Percentiles rank a stretch among this genome's conserved stretches.
Evolutionary conservation across 345 rosid genomes (phyloP).

Genomic region (Pelargonium nanum): DNA sequence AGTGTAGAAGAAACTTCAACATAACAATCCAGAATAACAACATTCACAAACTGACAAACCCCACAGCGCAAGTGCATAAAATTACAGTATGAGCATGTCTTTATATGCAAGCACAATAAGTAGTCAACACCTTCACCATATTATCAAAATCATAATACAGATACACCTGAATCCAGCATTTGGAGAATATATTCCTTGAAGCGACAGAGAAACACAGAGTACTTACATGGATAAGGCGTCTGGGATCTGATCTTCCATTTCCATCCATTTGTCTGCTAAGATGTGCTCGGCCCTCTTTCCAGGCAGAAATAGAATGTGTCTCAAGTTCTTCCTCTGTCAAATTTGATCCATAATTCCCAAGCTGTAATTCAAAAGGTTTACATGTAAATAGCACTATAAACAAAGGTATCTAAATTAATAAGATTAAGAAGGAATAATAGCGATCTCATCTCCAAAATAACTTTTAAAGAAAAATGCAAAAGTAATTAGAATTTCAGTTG

Average conservation of each 20-base stretch:
- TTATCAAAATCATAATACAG: background rate
- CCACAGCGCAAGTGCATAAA: background rate
- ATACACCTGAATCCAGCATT: background rate
- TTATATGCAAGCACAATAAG: background rate
- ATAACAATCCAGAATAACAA: background rate
- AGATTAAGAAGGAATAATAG: background rate
- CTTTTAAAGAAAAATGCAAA: too few species aligned
- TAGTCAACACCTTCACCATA: background rate
- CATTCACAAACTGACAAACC: background rate
- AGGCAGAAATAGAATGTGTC: slow-evolving; percentile 83
- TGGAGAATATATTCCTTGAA: too few species aligned
- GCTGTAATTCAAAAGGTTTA: slow-evolving; percentile 28
- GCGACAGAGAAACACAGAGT: slow-evolving; percentile 1
- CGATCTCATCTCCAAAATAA: background rate
- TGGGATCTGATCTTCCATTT: slow-evolving; percentile 40
- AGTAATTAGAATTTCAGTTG: background rate
- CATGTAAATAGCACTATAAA: background rate
- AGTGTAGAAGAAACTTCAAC: background rate
- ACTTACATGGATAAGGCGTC: slow-evolving; percentile 54
- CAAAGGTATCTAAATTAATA: background rate
- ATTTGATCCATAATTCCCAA: slow-evolving; percentile 61
- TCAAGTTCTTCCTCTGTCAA: slow-evolving; percentile 81
- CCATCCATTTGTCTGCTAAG: slow-evolving; percentile 64
- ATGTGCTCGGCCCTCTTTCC: slow-evolving; percentile 82
- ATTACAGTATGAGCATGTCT: background rate